phyloP scores from a whole-genome alignment of 2,329 filamentous ascomycete genomes.

The Aspergillus bombycis region DNA sequence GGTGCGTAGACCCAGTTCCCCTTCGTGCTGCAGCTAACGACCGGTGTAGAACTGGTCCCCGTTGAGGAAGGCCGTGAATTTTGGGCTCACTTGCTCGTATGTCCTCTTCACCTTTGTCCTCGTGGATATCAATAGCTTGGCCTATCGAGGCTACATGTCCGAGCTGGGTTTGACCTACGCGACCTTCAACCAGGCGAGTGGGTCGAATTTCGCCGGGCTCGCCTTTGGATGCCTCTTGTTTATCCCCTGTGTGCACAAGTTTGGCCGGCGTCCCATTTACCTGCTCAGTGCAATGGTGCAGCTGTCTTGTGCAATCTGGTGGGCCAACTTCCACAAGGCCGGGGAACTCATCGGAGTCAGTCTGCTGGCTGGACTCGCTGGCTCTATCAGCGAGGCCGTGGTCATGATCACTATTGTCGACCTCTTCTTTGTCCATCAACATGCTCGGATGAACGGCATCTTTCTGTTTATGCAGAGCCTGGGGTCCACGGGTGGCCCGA shows the following conservation, averaged over 20 bases:
- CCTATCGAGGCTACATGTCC: constrained; percentile 48
- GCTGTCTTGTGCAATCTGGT: constrained; percentile 46
- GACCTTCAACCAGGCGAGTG: constrained; percentile 49
- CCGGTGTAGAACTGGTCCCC: constrained; percentile 24
- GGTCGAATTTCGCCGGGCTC: constrained; percentile 47
- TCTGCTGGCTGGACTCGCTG: constrained; percentile 47
- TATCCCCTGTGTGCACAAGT: constrained; percentile 52
- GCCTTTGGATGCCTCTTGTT: constrained; percentile 49
- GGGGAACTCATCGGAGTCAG: constrained; percentile 50
- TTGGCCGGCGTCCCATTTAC: constrained; percentile 52
- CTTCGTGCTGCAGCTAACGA: too few species aligned
- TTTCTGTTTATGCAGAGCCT: constrained; percentile 44
- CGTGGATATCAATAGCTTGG: constrained; percentile 42
- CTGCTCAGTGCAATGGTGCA: constrained; percentile 46
- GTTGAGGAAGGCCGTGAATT: constrained; percentile 29
- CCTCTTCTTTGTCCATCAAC: constrained; percentile 53
- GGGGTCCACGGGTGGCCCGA: constrained; percentile 41
- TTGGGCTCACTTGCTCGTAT: constrained; percentile 29
- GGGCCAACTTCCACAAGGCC: constrained; percentile 43
- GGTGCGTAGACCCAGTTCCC: not conserved
- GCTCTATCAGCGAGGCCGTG: constrained; percentile 45
- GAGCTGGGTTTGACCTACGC: constrained; percentile 48
- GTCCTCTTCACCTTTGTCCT: constrained; percentile 32
- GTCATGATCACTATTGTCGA: constrained; percentile 53
- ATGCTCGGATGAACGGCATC: constrained; percentile 51